phyloP scores from a whole-genome alignment of 1,139 yeast species.

The Pichia sp. region DNA sequence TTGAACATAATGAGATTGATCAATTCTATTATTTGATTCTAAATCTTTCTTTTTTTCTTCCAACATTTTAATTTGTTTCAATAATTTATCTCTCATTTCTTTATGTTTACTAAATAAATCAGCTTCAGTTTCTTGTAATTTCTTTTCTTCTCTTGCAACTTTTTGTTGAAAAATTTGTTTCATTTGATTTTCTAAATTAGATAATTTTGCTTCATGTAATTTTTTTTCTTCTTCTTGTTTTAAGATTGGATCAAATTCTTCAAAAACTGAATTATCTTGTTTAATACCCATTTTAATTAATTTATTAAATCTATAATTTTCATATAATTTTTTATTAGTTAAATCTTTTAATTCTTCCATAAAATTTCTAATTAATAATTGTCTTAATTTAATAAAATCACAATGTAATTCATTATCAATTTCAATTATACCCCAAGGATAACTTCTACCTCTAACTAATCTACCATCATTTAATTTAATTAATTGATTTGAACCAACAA shows the following conservation, averaged over 20 bases:
- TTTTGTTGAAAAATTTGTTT: constrained; percentile 94
- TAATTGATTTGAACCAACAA: constrained; percentile 81
- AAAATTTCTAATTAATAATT: constrained; percentile 81
- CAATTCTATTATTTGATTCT: constrained; percentile 48
- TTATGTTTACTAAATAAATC: constrained; percentile 93
- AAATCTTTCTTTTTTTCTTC: constrained; percentile 87
- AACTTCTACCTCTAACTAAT: constrained; percentile 82
- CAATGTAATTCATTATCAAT: constrained; percentile 93
- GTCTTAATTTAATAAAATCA: constrained; percentile 88
- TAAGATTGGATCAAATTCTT: constrained; percentile 88
- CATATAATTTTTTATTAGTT: constrained; percentile 73
- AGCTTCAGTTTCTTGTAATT: constrained; percentile 94
- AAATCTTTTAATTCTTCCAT: constrained; percentile 91
- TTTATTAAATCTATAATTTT: constrained; percentile 83
- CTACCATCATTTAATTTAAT: constrained; percentile 74
- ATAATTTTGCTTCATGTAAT: constrained; percentile 87
- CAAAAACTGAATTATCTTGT: constrained; percentile 88
- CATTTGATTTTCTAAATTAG: constrained; percentile 96
- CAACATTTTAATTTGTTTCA: constrained; percentile 79
- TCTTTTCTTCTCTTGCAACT: constrained; percentile 94
- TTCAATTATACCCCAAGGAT: constrained; percentile 98
- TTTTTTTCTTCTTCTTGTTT: constrained; percentile 93
- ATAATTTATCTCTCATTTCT: constrained; percentile 92
- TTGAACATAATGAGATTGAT: constrained; percentile 18
- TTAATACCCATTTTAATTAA: constrained; percentile 77